These are phyloP conservation scores for Hypoxylon sp. DNA, from an alignment of 2,329 filamentous ascomycete species.

Conservation along the genomic window DNA sequence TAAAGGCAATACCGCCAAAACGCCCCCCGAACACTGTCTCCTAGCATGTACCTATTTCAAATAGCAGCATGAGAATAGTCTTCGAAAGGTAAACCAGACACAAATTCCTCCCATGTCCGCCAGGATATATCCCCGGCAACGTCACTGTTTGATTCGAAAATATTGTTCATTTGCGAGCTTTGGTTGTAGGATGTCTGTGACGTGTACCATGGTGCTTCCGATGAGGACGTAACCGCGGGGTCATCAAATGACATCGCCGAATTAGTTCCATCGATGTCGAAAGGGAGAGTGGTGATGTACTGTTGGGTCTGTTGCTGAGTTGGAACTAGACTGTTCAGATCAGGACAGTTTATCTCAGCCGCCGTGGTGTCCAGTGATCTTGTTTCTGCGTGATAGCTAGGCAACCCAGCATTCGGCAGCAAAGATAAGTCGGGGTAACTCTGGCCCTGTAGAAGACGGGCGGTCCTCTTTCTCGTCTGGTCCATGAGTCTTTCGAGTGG, in stretches of 20 bases:
- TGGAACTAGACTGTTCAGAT: not conserved
- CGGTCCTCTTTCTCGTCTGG: slow-evolving; percentile 15
- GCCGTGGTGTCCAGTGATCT: not conserved
- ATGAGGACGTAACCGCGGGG: not conserved
- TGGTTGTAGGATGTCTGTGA: not conserved
- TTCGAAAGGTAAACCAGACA: slow-evolving; percentile 22
- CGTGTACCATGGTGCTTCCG: slow-evolving; percentile 11
- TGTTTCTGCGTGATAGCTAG: slow-evolving; percentile 1
- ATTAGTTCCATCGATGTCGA: slow-evolving; percentile 2
- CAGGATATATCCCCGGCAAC: slow-evolving; percentile 17
- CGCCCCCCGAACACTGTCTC: not conserved
- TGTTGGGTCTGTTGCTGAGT: slow-evolving; percentile 6
- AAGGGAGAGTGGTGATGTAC: not conserved
- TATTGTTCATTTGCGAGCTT: not conserved
- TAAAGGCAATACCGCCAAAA: not conserved
- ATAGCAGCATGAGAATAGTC: slow-evolving; percentile 2
- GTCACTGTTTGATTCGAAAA: not conserved
- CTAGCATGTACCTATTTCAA: not conserved
- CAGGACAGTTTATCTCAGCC: not conserved
- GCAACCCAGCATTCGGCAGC: not conserved
- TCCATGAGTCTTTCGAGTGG: slow-evolving; percentile 41
- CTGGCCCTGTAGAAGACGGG: not conserved
- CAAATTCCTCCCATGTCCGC: slow-evolving; percentile 29
- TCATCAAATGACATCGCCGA: not conserved
- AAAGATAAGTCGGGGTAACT: not conserved